These are phyloP conservation scores for Blastobotrys ciferrii DNA, from an alignment of 1,139 yeast genomes.

Conservation along the genomic window DNA sequence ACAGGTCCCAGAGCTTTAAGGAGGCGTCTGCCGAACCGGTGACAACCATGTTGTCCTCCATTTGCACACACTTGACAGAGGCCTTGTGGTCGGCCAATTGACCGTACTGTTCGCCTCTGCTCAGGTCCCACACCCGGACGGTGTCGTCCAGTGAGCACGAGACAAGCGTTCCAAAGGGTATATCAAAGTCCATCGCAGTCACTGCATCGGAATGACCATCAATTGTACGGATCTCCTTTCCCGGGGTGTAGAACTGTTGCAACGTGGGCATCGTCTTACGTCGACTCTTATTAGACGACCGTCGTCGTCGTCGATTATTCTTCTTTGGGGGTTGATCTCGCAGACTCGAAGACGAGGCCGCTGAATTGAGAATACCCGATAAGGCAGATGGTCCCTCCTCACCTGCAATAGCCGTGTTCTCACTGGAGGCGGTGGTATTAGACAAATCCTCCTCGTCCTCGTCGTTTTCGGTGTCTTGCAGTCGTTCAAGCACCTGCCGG, in stretches of 20 bases:
- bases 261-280: conserved; percentile 58
- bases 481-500: conserved; percentile 38
- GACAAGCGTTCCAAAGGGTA: conserved; percentile 70
- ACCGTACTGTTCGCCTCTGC: conserved; percentile 43
- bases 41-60: conserved; percentile 51
- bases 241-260: conserved; percentile 60
- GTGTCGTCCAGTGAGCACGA: conserved; percentile 80
- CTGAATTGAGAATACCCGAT: conserved; percentile 16
- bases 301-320: conserved; percentile 9
- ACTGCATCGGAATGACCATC: conserved; percentile 54
- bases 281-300: conserved; percentile 19
- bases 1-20: conserved; percentile 57
- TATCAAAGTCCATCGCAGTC: conserved; percentile 60
- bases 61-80: conserved; percentile 55
- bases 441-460: conserved; percentile 1
- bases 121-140: conserved; percentile 81
- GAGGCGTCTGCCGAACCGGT: conserved; percentile 66
- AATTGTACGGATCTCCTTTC: conserved; percentile 51
- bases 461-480: conserved; percentile 9
- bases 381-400: conserved; percentile 10
- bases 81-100: conserved; percentile 42
- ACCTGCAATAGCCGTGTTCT: conserved; percentile 5
- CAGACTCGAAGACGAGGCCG: conserved; percentile 32
- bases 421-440: not conserved
- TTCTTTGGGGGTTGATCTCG: conserved; percentile 9